These are phyloP conservation scores for Colletotrichum sp. DNA, from an alignment of 2,329 filamentous ascomycete genomes.

Conservation along the genomic window DNA sequence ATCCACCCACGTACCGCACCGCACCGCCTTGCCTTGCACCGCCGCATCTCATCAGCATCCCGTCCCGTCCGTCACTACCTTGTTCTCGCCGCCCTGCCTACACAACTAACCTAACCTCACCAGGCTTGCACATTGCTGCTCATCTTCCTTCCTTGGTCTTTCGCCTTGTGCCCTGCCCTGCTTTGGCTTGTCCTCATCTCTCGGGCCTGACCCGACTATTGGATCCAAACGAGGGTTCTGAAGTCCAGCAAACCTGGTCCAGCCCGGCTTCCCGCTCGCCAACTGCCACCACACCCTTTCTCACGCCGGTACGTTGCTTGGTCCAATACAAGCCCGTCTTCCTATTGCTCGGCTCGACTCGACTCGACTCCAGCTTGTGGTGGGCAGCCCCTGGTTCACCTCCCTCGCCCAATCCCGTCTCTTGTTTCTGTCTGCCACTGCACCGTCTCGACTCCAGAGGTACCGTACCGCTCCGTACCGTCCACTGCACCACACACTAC, in stretches of 20 bases:
- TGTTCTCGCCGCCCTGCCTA: background rate
- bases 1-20: background rate
- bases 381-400: conserved; percentile 12
- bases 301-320: background rate
- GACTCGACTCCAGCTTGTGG: conserved; percentile 15
- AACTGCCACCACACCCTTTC: background rate
- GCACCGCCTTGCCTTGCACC: conserved; percentile 1
- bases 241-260: background rate
- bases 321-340: conserved; percentile 10
- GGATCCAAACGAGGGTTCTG: background rate
- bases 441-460: background rate
- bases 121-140: background rate
- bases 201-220: background rate
- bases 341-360: background rate
- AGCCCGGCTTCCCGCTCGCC: background rate
- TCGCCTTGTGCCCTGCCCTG: background rate
- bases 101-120: background rate
- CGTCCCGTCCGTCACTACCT: conserved; percentile 3
- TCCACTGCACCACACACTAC: background rate
- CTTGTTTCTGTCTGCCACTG: conserved; percentile 9
- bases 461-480: conserved; percentile 3
- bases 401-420: conserved; percentile 18
- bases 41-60: conserved; percentile 16
- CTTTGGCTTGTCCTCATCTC: background rate
- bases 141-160: background rate